A percentile compares a stretch with the other conserved stretches of the same genome.
phyloP scores from a whole-genome alignment of 2,329 filamentous ascomycete species.

The Epichloe coenophiala region DNA sequence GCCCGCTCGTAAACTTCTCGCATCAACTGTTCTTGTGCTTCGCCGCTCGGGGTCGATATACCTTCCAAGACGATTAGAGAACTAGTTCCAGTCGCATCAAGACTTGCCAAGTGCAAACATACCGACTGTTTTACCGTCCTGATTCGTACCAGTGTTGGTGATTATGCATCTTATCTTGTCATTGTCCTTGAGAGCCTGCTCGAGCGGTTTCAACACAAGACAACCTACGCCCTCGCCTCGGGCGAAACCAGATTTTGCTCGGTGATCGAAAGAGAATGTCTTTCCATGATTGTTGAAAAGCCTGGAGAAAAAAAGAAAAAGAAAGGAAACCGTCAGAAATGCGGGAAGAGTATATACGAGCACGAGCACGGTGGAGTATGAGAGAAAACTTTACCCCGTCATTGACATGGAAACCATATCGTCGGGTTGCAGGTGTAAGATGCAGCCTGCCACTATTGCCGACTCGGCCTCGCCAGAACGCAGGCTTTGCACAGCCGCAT shows the following conservation, averaged over 20 bases:
- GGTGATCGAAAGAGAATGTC: constrained; percentile 28
- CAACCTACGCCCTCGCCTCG: constrained; percentile 45
- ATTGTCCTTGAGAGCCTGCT: constrained; percentile 38
- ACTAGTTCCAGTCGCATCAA: no score
- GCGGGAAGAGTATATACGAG: neutral
- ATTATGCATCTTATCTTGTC: constrained; percentile 41
- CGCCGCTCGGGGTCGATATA: constrained; percentile 40
- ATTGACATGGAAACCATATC: constrained; percentile 18
- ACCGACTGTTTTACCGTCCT: constrained; percentile 35
- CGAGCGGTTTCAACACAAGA: constrained; percentile 43
- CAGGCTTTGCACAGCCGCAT: constrained; percentile 36
- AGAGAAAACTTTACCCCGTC: constrained; percentile 11
- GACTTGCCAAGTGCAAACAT: neutral
- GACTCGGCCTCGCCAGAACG: constrained; percentile 30
- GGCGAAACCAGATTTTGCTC: constrained; percentile 35
- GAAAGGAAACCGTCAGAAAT: neutral
- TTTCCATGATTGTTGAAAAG: constrained; percentile 35
- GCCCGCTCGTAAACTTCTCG: constrained; percentile 20
- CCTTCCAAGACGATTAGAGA: constrained; percentile 22
- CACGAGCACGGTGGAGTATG: no score
- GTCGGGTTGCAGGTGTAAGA: constrained; percentile 34
- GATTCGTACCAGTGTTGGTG: constrained; percentile 34
- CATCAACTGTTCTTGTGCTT: constrained; percentile 31
- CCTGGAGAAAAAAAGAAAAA: constrained; percentile 5
- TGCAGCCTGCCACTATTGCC: constrained; percentile 34